phyloP scores from a whole-genome alignment of 805 yeast genomes.

The Limtongozyma cylindracea region DNA sequence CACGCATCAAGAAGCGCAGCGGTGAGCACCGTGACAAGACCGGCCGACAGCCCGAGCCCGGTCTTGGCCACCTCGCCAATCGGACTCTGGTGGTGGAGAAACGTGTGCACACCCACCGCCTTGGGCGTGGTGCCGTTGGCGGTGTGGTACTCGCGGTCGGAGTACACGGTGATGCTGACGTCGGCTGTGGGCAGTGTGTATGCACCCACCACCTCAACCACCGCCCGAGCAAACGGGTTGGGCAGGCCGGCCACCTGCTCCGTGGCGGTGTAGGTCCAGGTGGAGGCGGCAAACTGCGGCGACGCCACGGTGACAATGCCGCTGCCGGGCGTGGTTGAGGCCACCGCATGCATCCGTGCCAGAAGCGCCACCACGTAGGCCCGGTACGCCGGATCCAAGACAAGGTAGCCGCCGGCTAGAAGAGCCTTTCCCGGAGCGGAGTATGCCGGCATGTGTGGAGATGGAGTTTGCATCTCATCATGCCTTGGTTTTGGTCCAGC shows the following conservation, averaged over 20 bases:
- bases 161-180: slow-evolving; percentile 33
- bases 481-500: too few species aligned
- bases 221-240: slow-evolving; percentile 59
- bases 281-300: slow-evolving; percentile 59
- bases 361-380: slow-evolving; percentile 76
- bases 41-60: slow-evolving; percentile 92
- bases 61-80: slow-evolving; percentile 72
- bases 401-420: slow-evolving; percentile 86
- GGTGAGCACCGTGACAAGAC: slow-evolving; percentile 59
- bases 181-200: slow-evolving; percentile 7
- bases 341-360: slow-evolving; percentile 68
- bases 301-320: slow-evolving; percentile 22
- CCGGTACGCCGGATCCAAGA: slow-evolving; percentile 47
- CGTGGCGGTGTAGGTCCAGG: slow-evolving; percentile 28
- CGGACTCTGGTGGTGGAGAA: slow-evolving; percentile 29
- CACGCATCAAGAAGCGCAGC: slow-evolving; percentile 32
- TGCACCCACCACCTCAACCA: slow-evolving; percentile 25
- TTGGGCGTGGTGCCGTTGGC: slow-evolving; percentile 21
- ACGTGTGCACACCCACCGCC: slow-evolving; percentile 12
- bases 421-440: slow-evolving; percentile 95
- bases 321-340: slow-evolving; percentile 3
- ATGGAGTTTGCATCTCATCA: too few species aligned
- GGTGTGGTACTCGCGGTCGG: slow-evolving; percentile 82
- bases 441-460: slow-evolving; percentile 14
- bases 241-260: slow-evolving; percentile 6